Evolutionary conservation across 257 asterid species (phyloP), one percentile per base, ranked within the genome.

Genomic region (Capsicum pubescens): DNA sequence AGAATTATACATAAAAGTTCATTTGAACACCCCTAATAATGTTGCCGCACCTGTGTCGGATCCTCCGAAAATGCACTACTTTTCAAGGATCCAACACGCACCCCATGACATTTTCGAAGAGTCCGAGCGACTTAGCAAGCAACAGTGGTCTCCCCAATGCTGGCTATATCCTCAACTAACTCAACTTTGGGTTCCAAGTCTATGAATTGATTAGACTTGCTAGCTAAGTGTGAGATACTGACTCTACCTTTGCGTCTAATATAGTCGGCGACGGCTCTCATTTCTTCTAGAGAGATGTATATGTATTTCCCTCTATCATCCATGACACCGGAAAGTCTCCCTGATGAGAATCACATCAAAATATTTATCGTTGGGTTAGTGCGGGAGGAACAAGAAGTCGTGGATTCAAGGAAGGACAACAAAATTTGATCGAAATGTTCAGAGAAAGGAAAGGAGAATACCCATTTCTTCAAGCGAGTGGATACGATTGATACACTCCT

Each of bases 221-320:
- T 92, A 72, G 99, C 99, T 83, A 95, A 93, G 90, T 92, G 99
- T 13, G 99, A 89, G 83, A 95, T 97, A 94, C 92, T 93, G 74
- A 97, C 99, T 82, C 99, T 88, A 60, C 98, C 99, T 88, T 93
- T 95, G 8, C 96, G 97, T 90, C 77, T 93, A 59, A 95, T 97
- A 89, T 97, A 97, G 88, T 97, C 99, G 0, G 98, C 98, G 82
- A 97, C 98, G 8, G 98, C 98, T 89, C 88, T 91, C 99, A 96
- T 94, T 91, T 96, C 98, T 85, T 96, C 99, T 83, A 90, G 79
- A 0, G 99, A 96, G 81, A 96, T 91, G 91, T 96, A 94, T 84
- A 96, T 96, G 90, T 91, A 94, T 84, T 96, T 96, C 79, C 99
- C 99, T 87, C 99, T 88, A 82, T 97, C 99, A 59, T 97, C 99